phyloP scores from a whole-genome alignment of 2,329 filamentous ascomycete genomes.

The Scedosporium dehoogii region DNA sequence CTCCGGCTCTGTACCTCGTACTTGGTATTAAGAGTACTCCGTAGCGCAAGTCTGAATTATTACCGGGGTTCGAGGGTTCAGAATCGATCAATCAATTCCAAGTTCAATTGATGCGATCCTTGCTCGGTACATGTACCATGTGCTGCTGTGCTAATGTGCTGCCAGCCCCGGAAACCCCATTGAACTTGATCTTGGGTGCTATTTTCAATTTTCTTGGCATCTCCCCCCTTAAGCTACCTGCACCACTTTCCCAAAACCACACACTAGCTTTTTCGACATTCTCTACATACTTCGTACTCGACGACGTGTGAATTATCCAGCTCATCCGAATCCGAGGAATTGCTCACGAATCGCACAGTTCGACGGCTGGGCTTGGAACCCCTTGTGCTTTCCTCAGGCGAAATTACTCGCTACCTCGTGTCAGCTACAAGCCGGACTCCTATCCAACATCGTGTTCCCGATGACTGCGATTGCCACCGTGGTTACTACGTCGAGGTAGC shows the following conservation, averaged over 20 bases:
- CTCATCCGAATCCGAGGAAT: background rate
- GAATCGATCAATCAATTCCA: too few species aligned
- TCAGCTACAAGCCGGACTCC: background rate
- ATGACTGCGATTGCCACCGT: background rate
- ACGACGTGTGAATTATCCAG: background rate
- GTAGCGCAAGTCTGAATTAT: too few species aligned
- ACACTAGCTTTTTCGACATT: background rate
- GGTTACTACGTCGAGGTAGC: background rate
- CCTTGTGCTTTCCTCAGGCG: background rate
- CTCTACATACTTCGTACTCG: background rate
- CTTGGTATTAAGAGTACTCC: too few species aligned
- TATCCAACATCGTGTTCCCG: background rate
- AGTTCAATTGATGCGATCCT: too few species aligned
- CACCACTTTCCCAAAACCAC: background rate
- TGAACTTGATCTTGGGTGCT: background rate
- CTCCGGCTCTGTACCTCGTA: too few species aligned
- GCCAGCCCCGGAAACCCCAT: background rate
- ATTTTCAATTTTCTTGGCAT: conserved; percentile 4
- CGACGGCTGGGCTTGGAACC: background rate
- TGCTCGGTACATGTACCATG: background rate
- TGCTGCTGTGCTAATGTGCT: background rate
- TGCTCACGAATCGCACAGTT: background rate
- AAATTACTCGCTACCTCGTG: background rate
- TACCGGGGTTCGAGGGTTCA: too few species aligned
- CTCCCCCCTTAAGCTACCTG: conserved; percentile 1